Base-by-base conservation (phyloP, 2,329 filamentous ascomycete species). In the Aspergillus sp. region DNA sequence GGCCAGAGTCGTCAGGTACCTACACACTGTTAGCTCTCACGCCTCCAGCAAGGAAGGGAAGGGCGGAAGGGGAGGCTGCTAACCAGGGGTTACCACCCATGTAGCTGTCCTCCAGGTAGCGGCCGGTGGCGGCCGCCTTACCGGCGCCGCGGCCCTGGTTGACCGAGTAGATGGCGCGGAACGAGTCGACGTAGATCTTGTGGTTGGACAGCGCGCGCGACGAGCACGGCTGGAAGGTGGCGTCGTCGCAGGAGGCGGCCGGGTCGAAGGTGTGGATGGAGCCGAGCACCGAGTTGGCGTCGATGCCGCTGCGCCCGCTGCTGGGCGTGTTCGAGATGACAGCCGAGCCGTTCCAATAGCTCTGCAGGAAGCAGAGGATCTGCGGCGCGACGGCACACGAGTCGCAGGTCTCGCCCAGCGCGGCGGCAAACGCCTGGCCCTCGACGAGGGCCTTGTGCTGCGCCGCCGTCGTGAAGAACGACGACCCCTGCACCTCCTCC, bases 81-180 rank as follows among this genome's bases (percentile, higher is more conserved):
- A 89, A 78, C 88, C 88, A 92, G 4, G 88, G 88, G 68, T 92
- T 90, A 2, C 88, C 88, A 52, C 83, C 82, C 70, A 85, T 87
- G 70, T 91, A 92, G 13, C 77, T 72, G 60, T 93, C 88, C 68
- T 88, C 86, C 0, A 82, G 69, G 65, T 89, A 88, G 52, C 86
- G 77, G 32, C 87, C 85, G 10, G 77, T 69, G 6, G 74, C 73
- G 10, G 76, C 71, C 19, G 55, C 59, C 20, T 52, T 43, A 4
- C 62, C 63, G 29, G 58, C 45, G 4, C 48, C 47, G n/a, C 60
- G 60, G 11, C 60, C 64, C 5, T 54, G 36, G 42, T 71, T 66
- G 73, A 92, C 78, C 16, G 69, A 63, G 67, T 91, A 91, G 54
- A 86, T 77, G 1, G 77, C 69, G 34, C 89, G 83, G 78, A 93